Conservation (phyloP, 768 basidiomycete genomes). For the Daedaleopsis sinensis region DNA sequence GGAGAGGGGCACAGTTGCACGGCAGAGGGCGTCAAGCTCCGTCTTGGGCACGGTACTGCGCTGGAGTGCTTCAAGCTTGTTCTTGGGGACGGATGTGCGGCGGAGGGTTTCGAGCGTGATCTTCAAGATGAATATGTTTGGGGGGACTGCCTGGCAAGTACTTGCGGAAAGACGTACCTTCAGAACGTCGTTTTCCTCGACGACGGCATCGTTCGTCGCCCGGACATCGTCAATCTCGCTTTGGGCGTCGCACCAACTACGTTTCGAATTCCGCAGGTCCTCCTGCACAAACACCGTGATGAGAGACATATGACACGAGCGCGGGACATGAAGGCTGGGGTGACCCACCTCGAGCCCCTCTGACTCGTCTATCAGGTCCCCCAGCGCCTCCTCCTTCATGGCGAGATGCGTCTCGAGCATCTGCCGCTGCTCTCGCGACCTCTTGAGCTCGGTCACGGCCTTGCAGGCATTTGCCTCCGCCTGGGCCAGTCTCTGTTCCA, state of each 20-base stretch:
- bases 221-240: background rate
- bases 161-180: background rate
- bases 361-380: background rate
- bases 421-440: background rate
- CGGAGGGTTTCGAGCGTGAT: too few relatives aligned
- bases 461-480: background rate
- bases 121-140: background rate
- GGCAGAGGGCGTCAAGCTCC: background rate
- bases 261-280: background rate
- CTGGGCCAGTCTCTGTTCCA: background rate
- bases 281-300: background rate
- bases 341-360: background rate
- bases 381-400: background rate
- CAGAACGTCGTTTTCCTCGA: background rate
- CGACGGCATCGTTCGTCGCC: background rate
- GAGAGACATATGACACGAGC: background rate
- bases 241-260: background rate
- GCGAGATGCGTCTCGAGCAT: background rate
- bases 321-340: too few relatives aligned
- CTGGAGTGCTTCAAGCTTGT: background rate
- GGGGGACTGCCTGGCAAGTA: too few relatives aligned
- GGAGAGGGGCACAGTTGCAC: too few relatives aligned
- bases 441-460: background rate
- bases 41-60: background rate
- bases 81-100: background rate